Evolutionary conservation across 768 basidiomycete species (phyloP).

Genomic region (Termitomyces sp.): DNA sequence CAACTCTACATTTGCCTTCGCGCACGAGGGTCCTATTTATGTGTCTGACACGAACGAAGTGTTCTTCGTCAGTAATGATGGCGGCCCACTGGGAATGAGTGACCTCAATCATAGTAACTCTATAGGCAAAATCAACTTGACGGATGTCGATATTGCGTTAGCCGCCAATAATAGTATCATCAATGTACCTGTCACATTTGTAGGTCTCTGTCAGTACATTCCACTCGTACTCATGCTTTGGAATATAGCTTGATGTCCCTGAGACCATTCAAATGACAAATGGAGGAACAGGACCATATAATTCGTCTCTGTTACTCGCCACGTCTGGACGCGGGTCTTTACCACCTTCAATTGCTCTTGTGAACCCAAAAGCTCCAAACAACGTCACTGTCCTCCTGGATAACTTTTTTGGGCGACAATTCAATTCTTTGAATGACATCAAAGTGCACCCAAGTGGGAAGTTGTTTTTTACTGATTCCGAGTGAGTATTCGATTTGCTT

Average conservation of each 20-base stretch:
- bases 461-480: slow-evolving; percentile 71
- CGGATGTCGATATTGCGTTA: slow-evolving; percentile 43
- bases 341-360: slow-evolving; percentile 57
- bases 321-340: slow-evolving; percentile 61
- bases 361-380: slow-evolving; percentile 58
- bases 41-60: slow-evolving; percentile 62
- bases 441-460: slow-evolving; percentile 68
- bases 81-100: slow-evolving; percentile 57
- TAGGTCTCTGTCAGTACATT: slow-evolving; percentile 15
- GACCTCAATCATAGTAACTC: slow-evolving; percentile 60
- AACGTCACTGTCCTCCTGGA: slow-evolving; percentile 68
- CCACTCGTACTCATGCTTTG: not conserved
- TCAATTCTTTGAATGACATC: slow-evolving; percentile 78
- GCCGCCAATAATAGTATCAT: slow-evolving; percentile 28
- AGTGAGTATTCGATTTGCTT: slow-evolving; percentile 31
- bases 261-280: slow-evolving; percentile 68
- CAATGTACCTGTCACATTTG: slow-evolving; percentile 43
- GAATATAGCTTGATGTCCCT: slow-evolving; percentile 46
- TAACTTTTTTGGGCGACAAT: slow-evolving; percentile 77
- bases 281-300: slow-evolving; percentile 61
- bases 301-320: slow-evolving; percentile 51
- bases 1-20: slow-evolving; percentile 60
- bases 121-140: slow-evolving; percentile 56
- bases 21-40: slow-evolving; percentile 77
- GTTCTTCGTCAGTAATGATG: slow-evolving; percentile 67